phyloP scores from a whole-genome alignment of 257 asterid species.

The Haberlea rhodopensis region DNA sequence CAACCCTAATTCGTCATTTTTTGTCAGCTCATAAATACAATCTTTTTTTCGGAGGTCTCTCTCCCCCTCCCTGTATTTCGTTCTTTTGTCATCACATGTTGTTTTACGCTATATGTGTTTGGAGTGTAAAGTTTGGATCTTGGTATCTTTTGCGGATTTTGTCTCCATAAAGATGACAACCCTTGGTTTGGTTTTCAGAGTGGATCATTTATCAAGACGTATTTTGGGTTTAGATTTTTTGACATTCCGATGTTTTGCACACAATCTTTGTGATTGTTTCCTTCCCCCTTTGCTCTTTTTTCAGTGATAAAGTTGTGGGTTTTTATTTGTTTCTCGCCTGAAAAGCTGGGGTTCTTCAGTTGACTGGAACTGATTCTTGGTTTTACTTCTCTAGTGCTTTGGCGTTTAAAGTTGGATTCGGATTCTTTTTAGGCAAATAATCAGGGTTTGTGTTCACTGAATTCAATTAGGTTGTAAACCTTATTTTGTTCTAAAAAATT shows the following conservation, averaged over 20 bases:
- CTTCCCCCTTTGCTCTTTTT: constrained; percentile 26
- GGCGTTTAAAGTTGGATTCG: constrained; percentile 22
- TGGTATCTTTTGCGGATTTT: constrained; percentile 7
- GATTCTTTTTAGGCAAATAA: constrained; percentile 9
- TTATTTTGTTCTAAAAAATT: constrained; percentile 1
- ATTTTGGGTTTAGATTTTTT: constrained; percentile 18
- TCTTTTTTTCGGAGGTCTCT: neutral
- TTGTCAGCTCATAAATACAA: neutral
- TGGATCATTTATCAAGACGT: constrained; percentile 18
- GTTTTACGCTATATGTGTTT: neutral
- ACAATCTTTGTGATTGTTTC: constrained; percentile 23
- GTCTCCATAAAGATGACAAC: constrained; percentile 23
- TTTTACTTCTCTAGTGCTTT: constrained; percentile 16
- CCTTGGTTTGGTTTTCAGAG: constrained; percentile 22
- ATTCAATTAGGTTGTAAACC: constrained; percentile 25
- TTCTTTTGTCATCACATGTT: neutral
- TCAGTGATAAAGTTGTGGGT: constrained; percentile 27
- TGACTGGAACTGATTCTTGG: constrained; percentile 27
- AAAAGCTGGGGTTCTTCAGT: constrained; percentile 36
- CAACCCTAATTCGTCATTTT: constrained; percentile 1
- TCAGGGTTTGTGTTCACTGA: constrained; percentile 22
- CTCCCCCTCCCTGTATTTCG: neutral
- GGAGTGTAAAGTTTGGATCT: constrained; percentile 28
- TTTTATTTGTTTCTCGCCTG: constrained; percentile 32
- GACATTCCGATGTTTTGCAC: constrained; percentile 15